Conservation (phyloP, 306 rosid species). For the Psophocarpus tetragonolobus region DNA sequence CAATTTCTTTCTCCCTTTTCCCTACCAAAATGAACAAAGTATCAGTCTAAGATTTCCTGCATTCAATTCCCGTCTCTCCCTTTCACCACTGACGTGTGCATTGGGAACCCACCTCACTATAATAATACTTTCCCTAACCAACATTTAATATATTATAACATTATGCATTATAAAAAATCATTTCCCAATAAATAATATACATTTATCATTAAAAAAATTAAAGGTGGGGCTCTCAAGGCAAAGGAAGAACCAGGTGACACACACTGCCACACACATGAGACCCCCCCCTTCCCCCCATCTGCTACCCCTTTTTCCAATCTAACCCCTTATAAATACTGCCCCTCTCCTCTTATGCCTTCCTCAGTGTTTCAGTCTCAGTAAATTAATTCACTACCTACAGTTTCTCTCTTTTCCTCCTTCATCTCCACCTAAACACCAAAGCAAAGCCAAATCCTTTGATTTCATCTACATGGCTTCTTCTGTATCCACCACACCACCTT, state of each 20-base stretch:
- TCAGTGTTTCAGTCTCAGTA: conserved; percentile 35
- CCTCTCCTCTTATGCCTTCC: not conserved
- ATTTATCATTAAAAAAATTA: not conserved
- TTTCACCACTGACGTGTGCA: conserved; percentile 72
- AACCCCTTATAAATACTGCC: conserved; percentile 63
- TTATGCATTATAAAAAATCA: not conserved
- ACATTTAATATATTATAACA: not conserved
- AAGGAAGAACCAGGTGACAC: conserved; percentile 74
- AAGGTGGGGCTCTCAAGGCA: conserved; percentile 66
- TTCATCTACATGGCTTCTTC: conserved; percentile 48
- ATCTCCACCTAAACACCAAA: not conserved
- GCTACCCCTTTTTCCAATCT: conserved; percentile 28
- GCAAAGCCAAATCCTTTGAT: not conserved
- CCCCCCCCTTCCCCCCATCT: conserved; percentile 21
- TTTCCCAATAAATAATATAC: not conserved
- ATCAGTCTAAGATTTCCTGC: conserved; percentile 52
- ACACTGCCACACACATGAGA: conserved; percentile 72
- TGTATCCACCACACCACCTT: conserved; percentile 36
- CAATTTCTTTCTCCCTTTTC: conserved; percentile 3
- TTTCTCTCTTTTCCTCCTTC: not conserved
- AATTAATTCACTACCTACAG: conserved; percentile 39
- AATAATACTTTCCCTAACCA: conserved; percentile 28
- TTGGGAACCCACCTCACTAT: conserved; percentile 61
- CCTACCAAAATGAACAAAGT: conserved; percentile 33
- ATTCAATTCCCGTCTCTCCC: conserved; percentile 52